These are phyloP conservation scores for Boletus sp. DNA, from an alignment of 1,284 basidiomycete species.

Conservation along the genomic window DNA sequence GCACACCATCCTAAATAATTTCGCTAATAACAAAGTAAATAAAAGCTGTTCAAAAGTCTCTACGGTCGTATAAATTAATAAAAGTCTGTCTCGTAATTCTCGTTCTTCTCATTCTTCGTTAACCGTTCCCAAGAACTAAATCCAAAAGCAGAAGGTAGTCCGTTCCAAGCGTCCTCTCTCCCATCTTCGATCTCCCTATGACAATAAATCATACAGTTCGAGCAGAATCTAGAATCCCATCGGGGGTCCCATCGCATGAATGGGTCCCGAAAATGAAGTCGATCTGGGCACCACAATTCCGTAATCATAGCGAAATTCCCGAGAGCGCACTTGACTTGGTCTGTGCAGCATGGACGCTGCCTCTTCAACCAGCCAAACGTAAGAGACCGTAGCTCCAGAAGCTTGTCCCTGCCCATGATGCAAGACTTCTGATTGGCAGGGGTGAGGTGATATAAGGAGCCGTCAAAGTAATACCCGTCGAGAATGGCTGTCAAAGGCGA, in stretches of 20 bases:
- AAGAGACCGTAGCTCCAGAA: constrained; percentile 21
- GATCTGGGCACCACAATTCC: constrained; percentile 21
- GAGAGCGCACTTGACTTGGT: constrained; percentile 20
- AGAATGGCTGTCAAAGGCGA: constrained; percentile 22
- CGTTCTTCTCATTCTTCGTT: constrained; percentile 6
- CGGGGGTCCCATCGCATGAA: constrained; percentile 24
- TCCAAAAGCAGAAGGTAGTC: constrained; percentile 23
- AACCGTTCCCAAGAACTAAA: constrained; percentile 18
- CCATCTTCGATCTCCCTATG: constrained; percentile 26
- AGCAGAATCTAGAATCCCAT: constrained; percentile 26
- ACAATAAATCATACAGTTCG: constrained; percentile 21
- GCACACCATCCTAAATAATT: too few species aligned
- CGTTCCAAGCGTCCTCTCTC: constrained; percentile 26
- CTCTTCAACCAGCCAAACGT: constrained; percentile 22
- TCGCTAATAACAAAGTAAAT: constrained; percentile 1
- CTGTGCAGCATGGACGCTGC: constrained; percentile 17
- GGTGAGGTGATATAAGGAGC: constrained; percentile 16
- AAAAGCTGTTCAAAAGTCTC: neutral
- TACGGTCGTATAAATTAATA: neutral
- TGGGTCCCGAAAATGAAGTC: constrained; percentile 19
- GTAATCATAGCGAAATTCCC: constrained; percentile 22
- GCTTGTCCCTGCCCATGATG: constrained; percentile 26
- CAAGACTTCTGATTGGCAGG: constrained; percentile 26
- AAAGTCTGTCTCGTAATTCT: constrained; percentile 8
- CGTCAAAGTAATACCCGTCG: constrained; percentile 24